These are phyloP conservation scores for Vachellia collinsii DNA, from an alignment of 306 rosid genomes.

Conservation along the genomic window DNA sequence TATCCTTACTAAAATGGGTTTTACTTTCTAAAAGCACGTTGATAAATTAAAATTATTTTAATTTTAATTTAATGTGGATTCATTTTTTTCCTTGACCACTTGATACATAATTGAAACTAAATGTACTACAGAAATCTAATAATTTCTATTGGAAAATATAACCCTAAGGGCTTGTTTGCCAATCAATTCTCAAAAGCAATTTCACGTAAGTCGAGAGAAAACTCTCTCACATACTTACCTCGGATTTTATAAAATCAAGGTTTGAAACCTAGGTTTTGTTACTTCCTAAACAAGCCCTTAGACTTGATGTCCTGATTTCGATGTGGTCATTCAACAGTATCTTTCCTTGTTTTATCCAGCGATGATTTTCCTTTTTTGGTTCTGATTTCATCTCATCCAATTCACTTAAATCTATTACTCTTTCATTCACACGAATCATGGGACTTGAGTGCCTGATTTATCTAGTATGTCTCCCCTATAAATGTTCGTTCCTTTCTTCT, in stretches of 20 bases:
- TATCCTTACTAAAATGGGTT: constrained; percentile 18
- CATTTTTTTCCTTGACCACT: constrained; percentile 21
- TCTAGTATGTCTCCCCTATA: neutral
- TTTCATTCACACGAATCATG: neutral
- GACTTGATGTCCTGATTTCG: too few relatives aligned
- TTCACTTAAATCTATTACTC: neutral
- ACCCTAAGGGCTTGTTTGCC: too few relatives aligned
- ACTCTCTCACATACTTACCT: too few relatives aligned
- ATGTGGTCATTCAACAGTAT: too few relatives aligned
- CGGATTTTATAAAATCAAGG: too few relatives aligned
- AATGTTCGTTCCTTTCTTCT: neutral
- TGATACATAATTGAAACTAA: neutral
- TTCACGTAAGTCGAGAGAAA: too few relatives aligned
- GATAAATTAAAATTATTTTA: neutral
- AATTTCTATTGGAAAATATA: neutral
- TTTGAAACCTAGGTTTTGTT: too few relatives aligned
- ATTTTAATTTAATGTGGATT: neutral
- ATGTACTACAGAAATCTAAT: neutral
- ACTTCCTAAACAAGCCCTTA: too few relatives aligned
- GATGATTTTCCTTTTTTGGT: neutral
- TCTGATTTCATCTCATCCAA: neutral
- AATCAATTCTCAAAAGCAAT: too few relatives aligned
- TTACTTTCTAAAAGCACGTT: constrained; percentile 24
- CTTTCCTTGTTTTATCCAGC: too few relatives aligned
- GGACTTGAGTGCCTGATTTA: neutral